Evolutionary conservation across 164 flowering plant genomes (phyloP).

Genomic region (Annona squamosa): DNA sequence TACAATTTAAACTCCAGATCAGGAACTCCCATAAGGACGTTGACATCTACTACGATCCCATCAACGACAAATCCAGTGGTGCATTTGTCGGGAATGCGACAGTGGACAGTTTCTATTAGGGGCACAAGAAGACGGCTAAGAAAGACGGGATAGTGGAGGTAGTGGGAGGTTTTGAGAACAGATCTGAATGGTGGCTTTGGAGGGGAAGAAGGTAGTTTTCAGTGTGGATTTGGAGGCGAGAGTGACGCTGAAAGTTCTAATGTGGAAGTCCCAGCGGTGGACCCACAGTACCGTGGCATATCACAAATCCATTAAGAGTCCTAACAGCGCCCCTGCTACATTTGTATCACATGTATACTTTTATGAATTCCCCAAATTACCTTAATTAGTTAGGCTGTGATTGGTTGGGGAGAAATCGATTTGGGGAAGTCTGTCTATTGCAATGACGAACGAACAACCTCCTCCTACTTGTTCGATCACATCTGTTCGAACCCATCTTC

Average conservation of each 20-base stretch:
- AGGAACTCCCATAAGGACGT: slow-evolving; percentile 57
- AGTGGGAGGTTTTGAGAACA: slow-evolving; percentile 17
- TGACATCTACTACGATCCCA: slow-evolving; percentile 50
- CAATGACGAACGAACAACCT: no score
- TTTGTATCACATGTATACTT: no score
- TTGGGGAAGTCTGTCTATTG: no score
- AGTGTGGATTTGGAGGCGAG: slow-evolving; percentile 52
- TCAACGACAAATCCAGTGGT: slow-evolving; percentile 24
- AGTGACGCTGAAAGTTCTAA: slow-evolving; percentile 56
- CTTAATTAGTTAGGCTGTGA: no score
- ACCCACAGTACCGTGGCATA: no score
- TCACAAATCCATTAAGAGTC: no score
- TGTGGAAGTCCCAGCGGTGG: slow-evolving; percentile 38
- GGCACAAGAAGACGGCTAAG: slow-evolving; percentile 42
- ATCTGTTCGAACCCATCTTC: no score
- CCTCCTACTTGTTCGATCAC: no score
- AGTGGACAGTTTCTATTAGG: slow-evolving; percentile 43
- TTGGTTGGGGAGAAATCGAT: no score
- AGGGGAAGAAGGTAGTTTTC: slow-evolving; percentile 28
- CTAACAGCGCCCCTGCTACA: no score
- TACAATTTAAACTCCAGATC: slow-evolving; percentile 39
- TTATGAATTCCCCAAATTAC: no score
- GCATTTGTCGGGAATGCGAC: slow-evolving; percentile 19
- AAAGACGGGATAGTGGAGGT: slow-evolving; percentile 6
- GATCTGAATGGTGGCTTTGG: slow-evolving; percentile 14